Percentiles rank a stretch among this genome's conserved stretches.
Evolutionary conservation across 2,329 filamentous ascomycete genomes (phyloP).

Genomic region (Fonsecaea monophora): DNA sequence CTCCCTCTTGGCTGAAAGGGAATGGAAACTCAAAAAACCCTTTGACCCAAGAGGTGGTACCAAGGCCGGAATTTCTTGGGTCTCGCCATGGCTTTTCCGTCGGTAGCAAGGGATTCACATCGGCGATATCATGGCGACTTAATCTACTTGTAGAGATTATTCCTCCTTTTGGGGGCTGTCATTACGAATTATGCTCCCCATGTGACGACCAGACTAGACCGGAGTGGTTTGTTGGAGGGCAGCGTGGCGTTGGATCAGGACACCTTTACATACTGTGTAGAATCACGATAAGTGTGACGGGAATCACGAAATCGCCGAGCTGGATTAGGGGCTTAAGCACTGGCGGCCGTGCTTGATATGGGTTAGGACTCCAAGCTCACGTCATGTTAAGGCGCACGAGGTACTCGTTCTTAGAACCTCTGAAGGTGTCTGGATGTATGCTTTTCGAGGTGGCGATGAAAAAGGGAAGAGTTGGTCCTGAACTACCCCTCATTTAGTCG

Average conservation of each 20-base stretch:
- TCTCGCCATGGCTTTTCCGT: conserved; percentile 12
- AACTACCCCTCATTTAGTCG: too few species aligned
- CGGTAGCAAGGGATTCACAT: neutral
- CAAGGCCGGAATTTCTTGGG: conserved; percentile 25
- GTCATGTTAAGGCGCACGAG: neutral
- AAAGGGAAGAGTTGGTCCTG: neutral
- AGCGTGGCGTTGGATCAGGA: neutral
- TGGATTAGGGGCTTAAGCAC: neutral
- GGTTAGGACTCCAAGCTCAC: neutral
- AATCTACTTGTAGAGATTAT: conserved; percentile 1
- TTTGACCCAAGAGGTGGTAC: conserved; percentile 9
- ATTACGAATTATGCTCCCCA: neutral
- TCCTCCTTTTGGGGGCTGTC: conserved; percentile 4
- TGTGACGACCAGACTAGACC: neutral
- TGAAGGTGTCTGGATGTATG: too few species aligned
- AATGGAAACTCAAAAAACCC: neutral
- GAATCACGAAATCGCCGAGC: neutral
- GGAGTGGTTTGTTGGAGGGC: neutral
- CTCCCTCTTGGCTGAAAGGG: neutral
- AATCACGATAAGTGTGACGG: neutral
- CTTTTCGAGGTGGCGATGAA: neutral
- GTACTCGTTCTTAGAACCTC: too few species aligned
- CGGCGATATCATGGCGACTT: conserved; percentile 9
- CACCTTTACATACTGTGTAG: neutral
- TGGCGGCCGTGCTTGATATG: neutral